A percentile compares a stretch with the other conserved stretches of the same genome.
phyloP scores from a whole-genome alignment of 495 filamentous ascomycete genomes.

The Podospora tetraspora region DNA sequence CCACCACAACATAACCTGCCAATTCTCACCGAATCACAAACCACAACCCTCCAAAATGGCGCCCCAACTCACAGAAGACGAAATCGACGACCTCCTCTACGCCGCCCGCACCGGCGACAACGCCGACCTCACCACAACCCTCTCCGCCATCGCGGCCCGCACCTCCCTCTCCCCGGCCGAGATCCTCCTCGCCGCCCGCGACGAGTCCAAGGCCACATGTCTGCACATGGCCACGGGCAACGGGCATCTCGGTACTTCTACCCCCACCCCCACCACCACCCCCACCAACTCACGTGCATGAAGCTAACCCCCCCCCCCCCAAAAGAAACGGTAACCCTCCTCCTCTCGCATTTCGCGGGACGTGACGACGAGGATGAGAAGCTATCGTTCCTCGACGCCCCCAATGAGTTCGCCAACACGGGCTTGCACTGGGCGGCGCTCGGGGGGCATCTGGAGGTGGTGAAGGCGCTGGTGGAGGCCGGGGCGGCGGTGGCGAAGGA shows the following conservation, averaged over 20 bases:
- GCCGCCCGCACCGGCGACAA: slow-evolving; percentile 70
- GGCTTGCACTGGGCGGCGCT: slow-evolving; percentile 87
- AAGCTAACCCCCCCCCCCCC: not conserved
- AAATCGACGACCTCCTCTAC: slow-evolving; percentile 85
- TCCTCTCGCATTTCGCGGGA: slow-evolving; percentile 37
- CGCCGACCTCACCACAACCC: slow-evolving; percentile 56
- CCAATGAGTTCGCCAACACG: slow-evolving; percentile 80
- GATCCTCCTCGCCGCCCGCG: slow-evolving; percentile 60
- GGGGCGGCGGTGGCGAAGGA: slow-evolving; percentile 62
- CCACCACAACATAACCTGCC: not conserved
- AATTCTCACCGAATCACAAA: not conserved
- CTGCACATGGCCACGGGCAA: slow-evolving; percentile 90
- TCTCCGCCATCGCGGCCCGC: slow-evolving; percentile 53
- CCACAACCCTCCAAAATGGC: slow-evolving; percentile 34
- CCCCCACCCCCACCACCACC: not conserved
- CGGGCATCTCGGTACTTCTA: slow-evolving; percentile 63
- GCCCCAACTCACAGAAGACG: slow-evolving; percentile 59
- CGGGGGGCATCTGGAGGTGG: slow-evolving; percentile 75
- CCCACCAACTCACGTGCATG: not conserved
- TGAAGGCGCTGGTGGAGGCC: slow-evolving; percentile 63
- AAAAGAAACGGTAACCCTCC: slow-evolving; percentile 37
- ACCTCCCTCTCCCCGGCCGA: slow-evolving; percentile 47
- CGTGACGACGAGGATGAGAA: slow-evolving; percentile 25
- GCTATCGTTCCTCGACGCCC: slow-evolving; percentile 54
- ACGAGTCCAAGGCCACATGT: slow-evolving; percentile 65